phyloP scores from a whole-genome alignment of 2,329 filamentous ascomycete genomes.

The Epichloe glyceriae region DNA sequence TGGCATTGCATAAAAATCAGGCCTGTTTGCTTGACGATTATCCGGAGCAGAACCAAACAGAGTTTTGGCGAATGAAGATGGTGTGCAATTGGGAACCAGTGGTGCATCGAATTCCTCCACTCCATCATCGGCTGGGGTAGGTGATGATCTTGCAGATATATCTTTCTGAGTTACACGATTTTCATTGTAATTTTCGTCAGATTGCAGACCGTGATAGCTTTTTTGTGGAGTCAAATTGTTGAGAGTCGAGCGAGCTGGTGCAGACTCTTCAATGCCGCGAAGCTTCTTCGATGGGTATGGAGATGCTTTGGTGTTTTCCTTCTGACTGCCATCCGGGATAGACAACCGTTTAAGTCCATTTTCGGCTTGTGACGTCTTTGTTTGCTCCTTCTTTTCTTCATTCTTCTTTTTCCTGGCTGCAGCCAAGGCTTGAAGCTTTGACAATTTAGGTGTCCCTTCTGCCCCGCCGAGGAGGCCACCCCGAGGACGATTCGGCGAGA shows the following conservation, averaged over 20 bases:
- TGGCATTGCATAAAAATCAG: constrained; percentile 30
- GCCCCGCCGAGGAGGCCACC: constrained; percentile 70
- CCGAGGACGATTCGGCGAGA: constrained; percentile 39
- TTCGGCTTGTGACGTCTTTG: constrained; percentile 14
- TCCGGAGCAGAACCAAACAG: constrained; percentile 33
- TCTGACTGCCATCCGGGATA: constrained; percentile 14
- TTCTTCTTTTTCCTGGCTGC: constrained; percentile 76
- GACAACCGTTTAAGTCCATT: constrained; percentile 19
- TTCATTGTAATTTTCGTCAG: background rate
- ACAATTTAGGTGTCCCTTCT: constrained; percentile 54
- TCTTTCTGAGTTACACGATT: background rate
- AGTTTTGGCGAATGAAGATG: constrained; percentile 44
- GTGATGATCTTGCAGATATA: background rate
- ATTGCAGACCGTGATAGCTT: background rate
- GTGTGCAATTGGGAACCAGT: constrained; percentile 16
- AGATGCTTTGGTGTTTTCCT: constrained; percentile 15
- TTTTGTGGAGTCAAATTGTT: background rate
- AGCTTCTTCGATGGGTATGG: constrained; percentile 13
- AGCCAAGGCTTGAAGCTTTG: constrained; percentile 83
- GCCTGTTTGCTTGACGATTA: constrained; percentile 14
- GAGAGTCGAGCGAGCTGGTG: background rate
- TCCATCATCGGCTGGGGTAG: background rate
- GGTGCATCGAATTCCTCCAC: background rate
- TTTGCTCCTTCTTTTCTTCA: constrained; percentile 39
- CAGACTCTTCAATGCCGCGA: background rate